Conservation (phyloP, 148 eudicot species). For the Cornus controversa region DNA sequence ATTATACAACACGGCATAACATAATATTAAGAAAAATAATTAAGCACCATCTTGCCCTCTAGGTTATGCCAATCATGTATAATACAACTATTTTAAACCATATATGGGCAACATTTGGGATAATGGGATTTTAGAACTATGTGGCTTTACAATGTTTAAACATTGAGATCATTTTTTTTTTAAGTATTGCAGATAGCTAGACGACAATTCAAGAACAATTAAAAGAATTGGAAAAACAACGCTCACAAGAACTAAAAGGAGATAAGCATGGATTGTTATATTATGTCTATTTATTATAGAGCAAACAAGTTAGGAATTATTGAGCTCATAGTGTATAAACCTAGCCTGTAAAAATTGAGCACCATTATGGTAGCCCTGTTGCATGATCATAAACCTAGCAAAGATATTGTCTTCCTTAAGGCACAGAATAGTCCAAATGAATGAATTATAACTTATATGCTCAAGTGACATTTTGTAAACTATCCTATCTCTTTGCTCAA, state of each 20-base stretch:
- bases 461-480: neutral
- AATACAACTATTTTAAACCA: neutral
- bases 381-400: neutral
- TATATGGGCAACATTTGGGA: neutral
- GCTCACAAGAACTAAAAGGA: neutral
- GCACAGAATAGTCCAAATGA: neutral
- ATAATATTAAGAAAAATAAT: no score
- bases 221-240: neutral
- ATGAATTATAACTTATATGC: neutral
- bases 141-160: no score
- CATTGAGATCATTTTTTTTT: no score
- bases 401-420: neutral
- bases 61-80: neutral
- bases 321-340: neutral
- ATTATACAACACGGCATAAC: neutral
- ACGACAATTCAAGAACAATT: neutral
- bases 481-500: neutral
- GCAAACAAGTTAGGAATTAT: neutral
- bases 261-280: neutral
- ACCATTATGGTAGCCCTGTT: neutral
- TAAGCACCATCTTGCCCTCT: neutral
- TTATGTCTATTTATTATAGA: neutral
- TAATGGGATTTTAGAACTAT: no score
- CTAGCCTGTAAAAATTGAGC: neutral
- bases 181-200: neutral